Evolutionary conservation across 202 grass and related monocot genomes (phyloP).

Genomic region (Zizania palustris): DNA sequence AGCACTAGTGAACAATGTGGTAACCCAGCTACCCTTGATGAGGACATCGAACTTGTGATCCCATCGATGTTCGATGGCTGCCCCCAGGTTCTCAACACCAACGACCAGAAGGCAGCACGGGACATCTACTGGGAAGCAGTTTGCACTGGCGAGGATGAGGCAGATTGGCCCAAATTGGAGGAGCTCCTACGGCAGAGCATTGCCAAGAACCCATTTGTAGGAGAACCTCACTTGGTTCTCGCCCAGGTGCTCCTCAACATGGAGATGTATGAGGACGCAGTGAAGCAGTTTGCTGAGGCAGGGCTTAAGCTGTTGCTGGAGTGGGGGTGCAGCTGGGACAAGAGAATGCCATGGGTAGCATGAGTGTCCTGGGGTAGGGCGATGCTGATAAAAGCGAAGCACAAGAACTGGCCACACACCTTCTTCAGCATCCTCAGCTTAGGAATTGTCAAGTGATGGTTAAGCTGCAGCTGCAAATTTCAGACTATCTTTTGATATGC

Average conservation of each 20-base stretch:
- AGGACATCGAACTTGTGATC: constrained; percentile 61
- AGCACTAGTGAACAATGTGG: not conserved
- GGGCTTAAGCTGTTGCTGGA: constrained; percentile 71
- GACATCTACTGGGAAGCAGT: constrained; percentile 81
- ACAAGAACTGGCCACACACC: constrained; percentile 66
- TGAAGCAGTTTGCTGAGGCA: constrained; percentile 47
- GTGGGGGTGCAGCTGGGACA: constrained; percentile 96
- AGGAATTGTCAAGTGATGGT: constrained; percentile 70
- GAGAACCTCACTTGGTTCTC: constrained; percentile 68
- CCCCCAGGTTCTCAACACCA: constrained; percentile 53
- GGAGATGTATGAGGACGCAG: constrained; percentile 64
- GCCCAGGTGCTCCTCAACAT: constrained; percentile 66
- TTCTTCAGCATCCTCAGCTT: constrained; percentile 71
- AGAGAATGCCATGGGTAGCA: constrained; percentile 86
- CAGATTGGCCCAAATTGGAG: constrained; percentile 42
- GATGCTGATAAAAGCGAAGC: constrained; percentile 61
- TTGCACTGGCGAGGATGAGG: constrained; percentile 18
- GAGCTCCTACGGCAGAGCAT: constrained; percentile 56
- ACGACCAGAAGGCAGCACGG: constrained; percentile 56
- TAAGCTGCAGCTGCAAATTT: not conserved
- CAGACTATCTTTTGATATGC: not conserved
- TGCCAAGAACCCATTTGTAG: constrained; percentile 71
- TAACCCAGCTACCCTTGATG: constrained; percentile 41
- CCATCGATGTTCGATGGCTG: constrained; percentile 70
- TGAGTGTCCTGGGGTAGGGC: constrained; percentile 86